phyloP scores from a whole-genome alignment of 805 yeast species.

The Candida alai region DNA sequence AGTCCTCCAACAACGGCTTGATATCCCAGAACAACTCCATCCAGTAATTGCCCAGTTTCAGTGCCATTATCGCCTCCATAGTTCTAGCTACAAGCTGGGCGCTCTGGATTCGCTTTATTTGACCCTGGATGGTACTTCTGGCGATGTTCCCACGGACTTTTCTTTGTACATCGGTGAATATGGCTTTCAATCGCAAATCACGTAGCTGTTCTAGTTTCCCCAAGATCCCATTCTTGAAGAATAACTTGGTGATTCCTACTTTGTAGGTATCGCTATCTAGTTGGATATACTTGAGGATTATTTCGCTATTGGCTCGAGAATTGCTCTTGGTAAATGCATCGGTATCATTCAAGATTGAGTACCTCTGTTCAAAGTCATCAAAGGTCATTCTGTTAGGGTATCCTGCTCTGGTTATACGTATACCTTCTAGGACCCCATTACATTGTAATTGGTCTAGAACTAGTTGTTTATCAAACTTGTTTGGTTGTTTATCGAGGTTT shows the following conservation, averaged over 20 bases:
- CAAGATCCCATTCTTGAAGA: constrained; percentile 72
- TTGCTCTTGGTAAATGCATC: constrained; percentile 43
- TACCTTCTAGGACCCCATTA: constrained; percentile 97
- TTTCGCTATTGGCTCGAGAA: constrained; percentile 64
- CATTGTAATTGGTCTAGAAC: constrained; percentile 90
- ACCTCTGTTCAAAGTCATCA: constrained; percentile 72
- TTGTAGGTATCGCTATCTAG: constrained; percentile 59
- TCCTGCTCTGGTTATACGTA: constrained; percentile 94
- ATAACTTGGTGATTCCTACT: constrained; percentile 68
- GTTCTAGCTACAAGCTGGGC: constrained; percentile 64
- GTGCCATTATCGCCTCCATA: constrained; percentile 47
- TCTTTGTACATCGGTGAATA: constrained; percentile 62
- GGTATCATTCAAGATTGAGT: constrained; percentile 50
- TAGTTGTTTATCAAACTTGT: constrained; percentile 64
- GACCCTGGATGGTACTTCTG: constrained; percentile 44
- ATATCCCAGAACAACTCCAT: constrained; percentile 64
- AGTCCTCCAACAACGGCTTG: constrained; percentile 70
- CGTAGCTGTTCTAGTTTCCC: constrained; percentile 76
- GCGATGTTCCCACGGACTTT: constrained; percentile 58
- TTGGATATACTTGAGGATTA: constrained; percentile 58
- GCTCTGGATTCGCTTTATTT: constrained; percentile 63
- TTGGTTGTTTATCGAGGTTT: constrained; percentile 68
- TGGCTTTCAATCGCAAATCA: constrained; percentile 55
- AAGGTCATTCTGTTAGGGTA: constrained; percentile 90
- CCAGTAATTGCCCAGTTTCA: constrained; percentile 65